Evolutionary conservation across 345 rosid genomes (phyloP).

Genomic region (Rhodomyrtus tomentosa): DNA sequence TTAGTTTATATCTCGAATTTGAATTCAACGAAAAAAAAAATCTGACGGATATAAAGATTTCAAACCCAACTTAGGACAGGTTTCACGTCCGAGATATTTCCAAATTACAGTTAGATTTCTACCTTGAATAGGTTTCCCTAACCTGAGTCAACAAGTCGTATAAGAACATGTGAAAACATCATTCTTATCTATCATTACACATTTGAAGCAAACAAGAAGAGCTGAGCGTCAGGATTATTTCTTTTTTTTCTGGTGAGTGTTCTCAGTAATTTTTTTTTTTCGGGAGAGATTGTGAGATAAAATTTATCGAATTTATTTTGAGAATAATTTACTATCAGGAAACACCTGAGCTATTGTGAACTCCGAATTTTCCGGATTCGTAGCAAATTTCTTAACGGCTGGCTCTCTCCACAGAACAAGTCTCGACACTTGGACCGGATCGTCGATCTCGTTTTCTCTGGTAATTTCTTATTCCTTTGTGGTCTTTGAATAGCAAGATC

Average conservation of each 20-base stretch:
- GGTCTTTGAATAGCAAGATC: background rate
- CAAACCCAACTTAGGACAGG: background rate
- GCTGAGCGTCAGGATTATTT: background rate
- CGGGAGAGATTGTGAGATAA: too few relatives aligned
- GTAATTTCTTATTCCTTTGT: background rate
- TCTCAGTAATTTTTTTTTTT: background rate
- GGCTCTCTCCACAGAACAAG: background rate
- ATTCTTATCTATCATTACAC: background rate
- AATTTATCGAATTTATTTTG: background rate
- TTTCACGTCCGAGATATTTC: background rate
- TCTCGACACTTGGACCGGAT: background rate
- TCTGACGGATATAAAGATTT: rapidly evolving
- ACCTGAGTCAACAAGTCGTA: background rate
- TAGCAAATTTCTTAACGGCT: background rate
- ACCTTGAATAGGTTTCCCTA: background rate
- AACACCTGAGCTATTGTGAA: background rate
- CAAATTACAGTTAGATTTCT: background rate
- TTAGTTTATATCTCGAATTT: background rate
- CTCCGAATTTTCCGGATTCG: rapidly evolving
- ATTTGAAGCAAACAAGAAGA: background rate
- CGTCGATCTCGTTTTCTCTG: background rate
- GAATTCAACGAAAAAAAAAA: too few relatives aligned
- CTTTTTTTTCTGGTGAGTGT: background rate
- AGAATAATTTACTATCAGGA: rapidly evolving
- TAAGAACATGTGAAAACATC: background rate